phyloP scores from a whole-genome alignment of 2,329 filamentous ascomycete genomes.

The Leptographium galeiforme region DNA sequence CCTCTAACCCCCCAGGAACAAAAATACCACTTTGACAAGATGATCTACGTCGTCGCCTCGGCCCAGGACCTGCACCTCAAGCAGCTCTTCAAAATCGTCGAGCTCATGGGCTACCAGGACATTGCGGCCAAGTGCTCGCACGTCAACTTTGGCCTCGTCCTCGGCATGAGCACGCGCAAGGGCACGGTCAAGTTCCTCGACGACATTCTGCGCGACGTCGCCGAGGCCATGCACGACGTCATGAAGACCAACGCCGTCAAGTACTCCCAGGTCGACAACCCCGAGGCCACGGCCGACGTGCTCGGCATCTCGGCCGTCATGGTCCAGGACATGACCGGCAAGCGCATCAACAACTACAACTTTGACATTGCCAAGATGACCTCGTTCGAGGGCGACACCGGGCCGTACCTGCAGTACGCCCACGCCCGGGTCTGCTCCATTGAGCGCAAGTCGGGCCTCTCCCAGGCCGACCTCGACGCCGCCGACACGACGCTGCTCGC shows the following conservation, averaged over 20 bases:
- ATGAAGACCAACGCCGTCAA: conserved; percentile 87
- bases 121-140: conserved; percentile 57
- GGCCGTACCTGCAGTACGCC: conserved; percentile 74
- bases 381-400: conserved; percentile 74
- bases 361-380: conserved; percentile 76
- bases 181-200: conserved; percentile 63
- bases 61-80: conserved; percentile 61
- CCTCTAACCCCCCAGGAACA: conserved; percentile 21
- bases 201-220: conserved; percentile 65
- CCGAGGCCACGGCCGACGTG: conserved; percentile 67
- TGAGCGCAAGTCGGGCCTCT: conserved; percentile 39
- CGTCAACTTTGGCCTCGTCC: conserved; percentile 61
- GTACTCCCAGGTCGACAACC: conserved; percentile 80
- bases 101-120: conserved; percentile 56
- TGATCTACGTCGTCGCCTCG: conserved; percentile 67
- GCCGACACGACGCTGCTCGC: conserved; percentile 56
- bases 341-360: conserved; percentile 53
- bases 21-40: conserved; percentile 57
- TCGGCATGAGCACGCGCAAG: conserved; percentile 57
- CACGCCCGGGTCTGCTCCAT: conserved; percentile 60
- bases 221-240: conserved; percentile 93
- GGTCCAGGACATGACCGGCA: conserved; percentile 96
- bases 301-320: conserved; percentile 91
- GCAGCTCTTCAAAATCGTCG: conserved; percentile 64
- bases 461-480: conserved; percentile 41